phyloP scores from a whole-genome alignment of 2,329 filamentous ascomycete species.

The Penicillium frequentans region DNA sequence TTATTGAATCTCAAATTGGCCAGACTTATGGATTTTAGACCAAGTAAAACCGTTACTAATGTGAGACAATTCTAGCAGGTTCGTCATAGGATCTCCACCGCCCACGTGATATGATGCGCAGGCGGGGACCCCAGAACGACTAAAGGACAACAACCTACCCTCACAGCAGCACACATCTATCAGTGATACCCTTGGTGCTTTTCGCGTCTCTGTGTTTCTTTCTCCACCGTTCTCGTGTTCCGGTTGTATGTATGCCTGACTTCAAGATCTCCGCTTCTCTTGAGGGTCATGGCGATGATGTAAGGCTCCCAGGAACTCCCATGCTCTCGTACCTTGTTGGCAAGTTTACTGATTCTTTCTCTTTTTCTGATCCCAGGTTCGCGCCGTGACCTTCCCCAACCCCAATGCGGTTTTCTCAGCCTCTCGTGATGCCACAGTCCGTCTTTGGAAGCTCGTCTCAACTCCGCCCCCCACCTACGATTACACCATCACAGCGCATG shows the following conservation, averaged over 20 bases:
- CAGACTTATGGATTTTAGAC: background rate
- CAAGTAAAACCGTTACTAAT: background rate
- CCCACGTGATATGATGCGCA: constrained; percentile 34
- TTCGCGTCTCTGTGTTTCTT: constrained; percentile 2
- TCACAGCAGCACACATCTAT: constrained; percentile 7
- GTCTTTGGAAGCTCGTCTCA: constrained; percentile 74
- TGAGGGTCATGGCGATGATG: constrained; percentile 88
- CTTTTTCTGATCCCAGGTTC: constrained; percentile 62
- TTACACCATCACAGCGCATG: constrained; percentile 73
- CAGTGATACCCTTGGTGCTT: constrained; percentile 7
- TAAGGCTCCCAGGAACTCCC: constrained; percentile 48
- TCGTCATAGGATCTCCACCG: constrained; percentile 26
- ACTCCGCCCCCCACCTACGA: constrained; percentile 71
- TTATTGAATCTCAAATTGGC: background rate
- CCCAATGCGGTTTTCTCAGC: constrained; percentile 75
- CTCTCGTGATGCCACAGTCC: constrained; percentile 87
- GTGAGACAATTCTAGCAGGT: constrained; percentile 24
- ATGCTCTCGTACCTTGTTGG: constrained; percentile 16
- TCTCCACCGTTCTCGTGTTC: background rate
- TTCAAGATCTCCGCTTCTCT: constrained; percentile 94
- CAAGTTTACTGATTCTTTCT: constrained; percentile 62
- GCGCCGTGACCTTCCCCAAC: constrained; percentile 76
- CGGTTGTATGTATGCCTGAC: constrained; percentile 62
- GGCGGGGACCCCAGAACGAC: constrained; percentile 26
- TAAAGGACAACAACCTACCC: constrained; percentile 24